A percentile compares a stretch with the other conserved stretches of the same genome.
Conservation (phyloP, 352 stramenopile genomes). For the Globisporangium splendens region DNA sequence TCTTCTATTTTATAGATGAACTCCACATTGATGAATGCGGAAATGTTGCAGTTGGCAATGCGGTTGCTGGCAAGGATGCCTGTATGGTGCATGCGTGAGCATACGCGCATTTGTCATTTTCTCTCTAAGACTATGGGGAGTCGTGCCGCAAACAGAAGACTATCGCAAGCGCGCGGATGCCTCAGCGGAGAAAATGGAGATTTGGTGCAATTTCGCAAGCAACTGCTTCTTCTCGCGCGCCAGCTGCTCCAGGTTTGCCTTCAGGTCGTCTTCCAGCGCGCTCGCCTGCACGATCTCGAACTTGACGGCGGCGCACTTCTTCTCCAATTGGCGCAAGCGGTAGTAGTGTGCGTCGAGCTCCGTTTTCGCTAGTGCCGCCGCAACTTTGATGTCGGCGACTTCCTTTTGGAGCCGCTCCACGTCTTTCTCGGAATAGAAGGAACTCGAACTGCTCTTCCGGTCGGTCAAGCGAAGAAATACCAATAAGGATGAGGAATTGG, state of each 20-base stretch:
- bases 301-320: slow-evolving; percentile 55
- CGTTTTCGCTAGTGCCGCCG: slow-evolving; percentile 47
- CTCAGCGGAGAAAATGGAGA: slow-evolving; percentile 47
- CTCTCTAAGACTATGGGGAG: background rate
- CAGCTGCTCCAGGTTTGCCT: slow-evolving; percentile 49
- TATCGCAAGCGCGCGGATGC: slow-evolving; percentile 3
- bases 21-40: background rate
- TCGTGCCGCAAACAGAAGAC: background rate
- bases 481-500: slow-evolving; percentile 20
- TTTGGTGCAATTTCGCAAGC: slow-evolving; percentile 53
- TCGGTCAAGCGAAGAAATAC: slow-evolving; percentile 16
- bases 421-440: slow-evolving; percentile 41
- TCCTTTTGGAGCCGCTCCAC: slow-evolving; percentile 61
- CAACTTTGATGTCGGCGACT: slow-evolving; percentile 61
- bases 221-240: slow-evolving; percentile 36
- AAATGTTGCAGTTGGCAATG: too few relatives aligned
- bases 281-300: slow-evolving; percentile 60
- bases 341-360: slow-evolving; percentile 64
- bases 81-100: background rate
- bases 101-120: background rate
- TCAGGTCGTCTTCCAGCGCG: slow-evolving; percentile 60
- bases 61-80: background rate
- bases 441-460: slow-evolving; percentile 13
- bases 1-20: background rate
- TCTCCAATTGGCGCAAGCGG: slow-evolving; percentile 51